Evolutionary conservation across 2,329 filamentous ascomycete species (phyloP).

Genomic region (Trichothecium sympodiale): DNA sequence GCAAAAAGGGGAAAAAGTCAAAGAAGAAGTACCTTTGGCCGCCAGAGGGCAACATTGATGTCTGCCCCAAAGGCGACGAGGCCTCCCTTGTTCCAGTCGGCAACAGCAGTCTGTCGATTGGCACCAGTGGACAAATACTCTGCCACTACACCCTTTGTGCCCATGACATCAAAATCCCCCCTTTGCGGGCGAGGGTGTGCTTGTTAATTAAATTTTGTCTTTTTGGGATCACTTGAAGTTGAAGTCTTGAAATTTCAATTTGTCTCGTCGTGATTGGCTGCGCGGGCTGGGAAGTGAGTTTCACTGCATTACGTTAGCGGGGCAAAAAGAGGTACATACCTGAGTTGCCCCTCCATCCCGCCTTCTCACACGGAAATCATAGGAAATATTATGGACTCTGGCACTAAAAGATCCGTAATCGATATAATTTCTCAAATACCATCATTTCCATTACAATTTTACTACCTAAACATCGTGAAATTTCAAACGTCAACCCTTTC

Average conservation of each 20-base stretch:
- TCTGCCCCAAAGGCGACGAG: conserved; percentile 82
- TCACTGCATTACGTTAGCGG: conserved; percentile 1
- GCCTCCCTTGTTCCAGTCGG: conserved; percentile 72
- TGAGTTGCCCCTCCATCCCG: too few species aligned
- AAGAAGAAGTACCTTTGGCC: conserved; percentile 53
- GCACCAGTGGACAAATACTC: conserved; percentile 66
- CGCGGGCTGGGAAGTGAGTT: conserved; percentile 10
- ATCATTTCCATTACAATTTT: too few species aligned
- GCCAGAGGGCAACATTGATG: conserved; percentile 81
- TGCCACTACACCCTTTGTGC: conserved; percentile 20
- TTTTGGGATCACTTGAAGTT: conserved; percentile 15
- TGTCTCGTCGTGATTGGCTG: conserved; percentile 22
- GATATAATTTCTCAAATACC: too few species aligned
- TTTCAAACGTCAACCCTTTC: too few species aligned
- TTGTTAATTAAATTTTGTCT: conserved; percentile 19
- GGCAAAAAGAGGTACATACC: too few species aligned
- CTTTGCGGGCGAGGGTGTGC: conserved; percentile 1
- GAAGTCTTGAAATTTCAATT: neutral
- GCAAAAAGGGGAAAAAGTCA: neutral
- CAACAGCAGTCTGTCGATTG: conserved; percentile 79
- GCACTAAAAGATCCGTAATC: too few species aligned
- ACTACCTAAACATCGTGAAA: too few species aligned
- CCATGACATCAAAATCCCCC: conserved; percentile 14
- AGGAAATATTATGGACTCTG: too few species aligned
- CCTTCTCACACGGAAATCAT: too few species aligned